Base-by-base conservation (phyloP, 306 rosid species). In the Inga oerstediana region DNA sequence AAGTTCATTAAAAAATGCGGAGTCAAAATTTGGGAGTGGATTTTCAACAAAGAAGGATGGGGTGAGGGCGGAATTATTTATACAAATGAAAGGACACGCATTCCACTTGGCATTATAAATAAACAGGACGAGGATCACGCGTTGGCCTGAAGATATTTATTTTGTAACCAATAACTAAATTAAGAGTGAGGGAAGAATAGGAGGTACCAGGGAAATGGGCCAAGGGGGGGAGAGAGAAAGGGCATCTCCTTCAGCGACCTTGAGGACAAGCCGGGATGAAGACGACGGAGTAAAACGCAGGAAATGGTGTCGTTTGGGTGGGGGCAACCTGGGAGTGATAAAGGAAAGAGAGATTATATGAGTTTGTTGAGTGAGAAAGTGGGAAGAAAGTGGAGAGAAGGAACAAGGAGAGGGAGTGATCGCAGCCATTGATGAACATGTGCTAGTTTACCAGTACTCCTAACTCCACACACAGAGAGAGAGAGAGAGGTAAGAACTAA, bases 231-330 rank as follows among this genome's bases (percentile, higher is more conserved):
- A 15, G 27, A 69, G 41, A 43, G 84, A 70, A 10, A 78, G 30
- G 2, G 88, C 71, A 17, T 77, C 86, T 52, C 87, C 91, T 73
- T 82, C 89, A 22, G 89, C 81, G 46, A 75, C 82, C 65, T 70
- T 85, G 4, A 82, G 49, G 0, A 41, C 34, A 24, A 12, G 20
- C 48, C 72, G 65, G 30, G 65, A 58, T 12, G 65, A 34, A 12
- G 67, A 49, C 34, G 89, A 72, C 17, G 89, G 74, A 41, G 75
- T 66, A 20, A 69, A 65, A 66, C 16, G 85, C 70, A 86, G 11
- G 41, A 39, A 77, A 16, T 73, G 51, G 78, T 82, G 41, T 70
- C 49, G 58, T 76, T 80, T 68, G 5, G 74, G 69, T 70, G 45
- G 30, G 14, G 39, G 43, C 43, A 39, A 39, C 43, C 43, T 6